Percentiles rank a stretch among this genome's conserved stretches.
Conservation (phyloP, 2,329 filamentous ascomycete genomes). For the Talaromyces sp. region DNA sequence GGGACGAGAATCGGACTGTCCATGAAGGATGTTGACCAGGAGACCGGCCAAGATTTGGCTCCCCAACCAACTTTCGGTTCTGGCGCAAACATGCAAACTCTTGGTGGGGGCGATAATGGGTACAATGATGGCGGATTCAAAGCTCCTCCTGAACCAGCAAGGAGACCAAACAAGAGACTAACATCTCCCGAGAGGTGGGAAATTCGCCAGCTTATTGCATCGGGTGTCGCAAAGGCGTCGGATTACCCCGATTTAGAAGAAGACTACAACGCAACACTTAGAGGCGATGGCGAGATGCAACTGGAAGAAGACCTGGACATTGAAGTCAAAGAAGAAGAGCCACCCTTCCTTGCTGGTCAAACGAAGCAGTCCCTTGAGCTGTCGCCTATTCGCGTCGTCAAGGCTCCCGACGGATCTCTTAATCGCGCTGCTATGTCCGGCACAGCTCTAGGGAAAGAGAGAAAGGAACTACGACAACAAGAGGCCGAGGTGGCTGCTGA, state of each 20-base stretch:
- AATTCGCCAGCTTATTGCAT: conserved; percentile 92
- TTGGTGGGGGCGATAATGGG: conserved; percentile 47
- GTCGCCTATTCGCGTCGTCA: conserved; percentile 92
- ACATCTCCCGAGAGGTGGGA: conserved; percentile 97
- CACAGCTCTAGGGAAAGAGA: conserved; percentile 80
- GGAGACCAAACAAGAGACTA: conserved; percentile 78
- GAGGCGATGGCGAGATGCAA: conserved; percentile 81
- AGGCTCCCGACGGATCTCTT: conserved; percentile 95
- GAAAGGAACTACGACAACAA: conserved; percentile 81
- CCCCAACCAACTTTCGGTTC: conserved; percentile 76
- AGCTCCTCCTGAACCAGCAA: conserved; percentile 34
- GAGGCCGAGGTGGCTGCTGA: conserved; percentile 75
- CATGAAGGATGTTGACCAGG: conserved; percentile 96
- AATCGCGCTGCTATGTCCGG: conserved; percentile 95
- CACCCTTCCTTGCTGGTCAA: conserved; percentile 90
- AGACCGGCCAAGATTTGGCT: conserved; percentile 75
- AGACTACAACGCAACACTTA: conserved; percentile 83
- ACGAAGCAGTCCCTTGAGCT: conserved; percentile 94
- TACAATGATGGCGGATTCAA: conserved; percentile 31
- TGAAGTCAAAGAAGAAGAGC: conserved; percentile 92
- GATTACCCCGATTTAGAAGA: conserved; percentile 95
- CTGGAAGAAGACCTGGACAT: conserved; percentile 97
- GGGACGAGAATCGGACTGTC: conserved; percentile 77
- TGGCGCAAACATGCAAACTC: conserved; percentile 80
- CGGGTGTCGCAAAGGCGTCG: conserved; percentile 84